Conservation (phyloP, 192 early-diverging fungal genomes). For the Rhizophagus prolifer region DNA sequence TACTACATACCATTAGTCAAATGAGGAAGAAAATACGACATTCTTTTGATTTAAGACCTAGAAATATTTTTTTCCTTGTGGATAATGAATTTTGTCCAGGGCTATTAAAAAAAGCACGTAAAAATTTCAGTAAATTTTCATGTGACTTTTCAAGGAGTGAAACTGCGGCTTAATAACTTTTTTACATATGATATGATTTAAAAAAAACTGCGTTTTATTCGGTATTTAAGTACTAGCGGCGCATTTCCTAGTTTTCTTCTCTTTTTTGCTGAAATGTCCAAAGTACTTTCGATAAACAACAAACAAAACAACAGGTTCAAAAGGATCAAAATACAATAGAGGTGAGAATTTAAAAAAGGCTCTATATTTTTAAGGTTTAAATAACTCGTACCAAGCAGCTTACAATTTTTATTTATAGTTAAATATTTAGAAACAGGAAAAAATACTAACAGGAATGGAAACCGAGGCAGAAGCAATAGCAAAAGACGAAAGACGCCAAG, state of each 20-base stretch:
- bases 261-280: not conserved
- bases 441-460: not conserved
- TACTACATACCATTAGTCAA: constrained; percentile 52
- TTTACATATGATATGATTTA: no score
- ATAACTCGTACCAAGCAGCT: not conserved
- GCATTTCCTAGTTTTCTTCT: not conserved
- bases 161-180: no score
- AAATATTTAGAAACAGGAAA: not conserved
- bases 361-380: not conserved
- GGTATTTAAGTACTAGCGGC: not conserved
- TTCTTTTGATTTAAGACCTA: not conserved
- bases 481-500: constrained; percentile 23
- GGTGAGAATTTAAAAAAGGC: not conserved
- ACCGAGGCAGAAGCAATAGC: not conserved
- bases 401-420: not conserved
- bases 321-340: not conserved
- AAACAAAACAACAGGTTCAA: not conserved
- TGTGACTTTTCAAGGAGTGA: no score
- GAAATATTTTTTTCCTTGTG: no score
- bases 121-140: no score
- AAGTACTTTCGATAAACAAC: not conserved
- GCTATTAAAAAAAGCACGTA: no score
- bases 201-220: no score
- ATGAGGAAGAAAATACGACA: constrained; percentile 65
- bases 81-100: no score